phyloP scores from a whole-genome alignment of 208 protist species.

The Strigomonas galati region DNA sequence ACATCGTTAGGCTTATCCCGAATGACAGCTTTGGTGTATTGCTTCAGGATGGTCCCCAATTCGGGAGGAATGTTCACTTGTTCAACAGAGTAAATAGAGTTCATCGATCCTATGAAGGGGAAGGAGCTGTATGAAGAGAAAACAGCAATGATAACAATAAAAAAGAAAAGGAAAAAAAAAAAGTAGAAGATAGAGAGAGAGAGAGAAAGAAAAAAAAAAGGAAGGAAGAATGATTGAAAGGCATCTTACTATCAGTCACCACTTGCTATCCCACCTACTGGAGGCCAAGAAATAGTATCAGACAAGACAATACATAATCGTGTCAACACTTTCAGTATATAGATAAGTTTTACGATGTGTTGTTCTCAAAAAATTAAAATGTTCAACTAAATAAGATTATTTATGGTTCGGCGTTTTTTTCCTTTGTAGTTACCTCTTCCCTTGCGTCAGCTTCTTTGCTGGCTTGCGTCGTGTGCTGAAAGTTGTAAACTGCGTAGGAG shows the following conservation, averaged over 20 bases:
- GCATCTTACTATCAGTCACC: too few species aligned
- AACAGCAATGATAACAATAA: conserved; percentile 4
- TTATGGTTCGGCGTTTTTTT: too few species aligned
- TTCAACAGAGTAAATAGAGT: conserved; percentile 88
- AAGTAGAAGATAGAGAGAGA: not conserved
- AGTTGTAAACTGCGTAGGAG: conserved; percentile 9
- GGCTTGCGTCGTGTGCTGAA: not conserved
- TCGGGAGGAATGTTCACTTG: conserved; percentile 88
- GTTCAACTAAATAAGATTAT: too few species aligned
- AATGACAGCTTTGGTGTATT: conserved; percentile 91
- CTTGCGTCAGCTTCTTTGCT: too few species aligned
- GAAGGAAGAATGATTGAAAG: not conserved
- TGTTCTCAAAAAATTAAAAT: too few species aligned
- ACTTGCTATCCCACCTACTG: too few species aligned
- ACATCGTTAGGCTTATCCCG: conserved; percentile 77
- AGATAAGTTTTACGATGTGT: too few species aligned
- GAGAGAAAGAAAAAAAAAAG: conserved; percentile 22
- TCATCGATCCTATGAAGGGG: conserved; percentile 33
- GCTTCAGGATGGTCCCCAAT: conserved; percentile 89
- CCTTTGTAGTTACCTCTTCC: too few species aligned
- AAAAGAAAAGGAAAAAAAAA: not conserved
- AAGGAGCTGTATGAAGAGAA: not conserved
- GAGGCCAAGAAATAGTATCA: too few species aligned
- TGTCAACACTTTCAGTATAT: too few species aligned
- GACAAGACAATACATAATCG: too few species aligned